Evolutionary conservation across 495 filamentous ascomycete species (phyloP).

Genomic region (Friedmanniomyces simplex): DNA sequence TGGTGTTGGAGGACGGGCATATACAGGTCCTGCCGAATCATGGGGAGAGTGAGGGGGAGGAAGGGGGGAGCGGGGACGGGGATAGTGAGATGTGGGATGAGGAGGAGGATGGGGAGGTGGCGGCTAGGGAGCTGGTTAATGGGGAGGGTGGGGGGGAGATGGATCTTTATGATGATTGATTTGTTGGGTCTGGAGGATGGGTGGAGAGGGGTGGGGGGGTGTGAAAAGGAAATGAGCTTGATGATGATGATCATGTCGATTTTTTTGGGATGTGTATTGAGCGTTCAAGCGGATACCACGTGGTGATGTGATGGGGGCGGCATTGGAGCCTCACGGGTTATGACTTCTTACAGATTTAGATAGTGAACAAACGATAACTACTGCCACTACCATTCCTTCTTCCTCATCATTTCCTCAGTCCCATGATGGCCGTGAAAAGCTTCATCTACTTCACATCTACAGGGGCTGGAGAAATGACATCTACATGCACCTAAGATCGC

Average conservation of each 20-base stretch:
- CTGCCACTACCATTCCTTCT: neutral
- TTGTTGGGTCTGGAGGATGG: neutral
- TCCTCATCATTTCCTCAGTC: no score
- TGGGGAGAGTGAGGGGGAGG: conserved; percentile 44
- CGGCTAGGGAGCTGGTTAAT: conserved; percentile 50
- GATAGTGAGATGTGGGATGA: conserved; percentile 48
- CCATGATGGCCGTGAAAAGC: no score
- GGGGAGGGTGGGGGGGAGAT: conserved; percentile 16
- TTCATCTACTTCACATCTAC: no score
- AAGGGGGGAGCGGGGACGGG: conserved; percentile 23
- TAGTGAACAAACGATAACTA: no score
- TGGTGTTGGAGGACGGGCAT: conserved; percentile 66
- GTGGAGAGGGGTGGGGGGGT: neutral
- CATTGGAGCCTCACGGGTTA: no score
- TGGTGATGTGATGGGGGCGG: no score
- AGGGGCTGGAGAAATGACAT: no score
- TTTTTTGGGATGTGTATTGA: neutral
- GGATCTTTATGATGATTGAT: conserved; percentile 23
- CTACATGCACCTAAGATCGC: no score
- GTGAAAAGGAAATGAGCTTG: neutral
- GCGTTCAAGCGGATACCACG: neutral
- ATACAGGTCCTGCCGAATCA: conserved; percentile 79
- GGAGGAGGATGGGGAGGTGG: conserved; percentile 53
- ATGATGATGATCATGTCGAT: neutral
- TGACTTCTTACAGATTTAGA: no score